Conservation (phyloP, 352 stramenopile species). For the Globisporangium lucens region DNA sequence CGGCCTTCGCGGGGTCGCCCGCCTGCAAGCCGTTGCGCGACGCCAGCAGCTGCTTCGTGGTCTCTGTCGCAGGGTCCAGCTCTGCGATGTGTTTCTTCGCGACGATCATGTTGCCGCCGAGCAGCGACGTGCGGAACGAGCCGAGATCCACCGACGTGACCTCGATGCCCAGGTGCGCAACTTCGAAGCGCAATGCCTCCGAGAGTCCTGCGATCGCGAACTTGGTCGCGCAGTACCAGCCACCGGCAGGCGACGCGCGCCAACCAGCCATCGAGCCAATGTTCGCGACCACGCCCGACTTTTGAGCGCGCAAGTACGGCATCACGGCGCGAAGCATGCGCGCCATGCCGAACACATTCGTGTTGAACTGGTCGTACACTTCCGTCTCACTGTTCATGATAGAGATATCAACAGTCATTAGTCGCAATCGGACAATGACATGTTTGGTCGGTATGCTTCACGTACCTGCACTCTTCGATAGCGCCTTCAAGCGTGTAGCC, state of each 20-base stretch:
- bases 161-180: conserved; percentile 29
- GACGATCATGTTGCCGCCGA: conserved; percentile 19
- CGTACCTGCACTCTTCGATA: conserved; percentile 35
- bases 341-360: conserved; percentile 31
- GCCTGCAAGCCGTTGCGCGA: too few relatives aligned
- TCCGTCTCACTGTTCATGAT: too few relatives aligned
- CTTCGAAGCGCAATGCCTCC: conserved; percentile 23
- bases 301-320: conserved; percentile 27
- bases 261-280: conserved; percentile 24
- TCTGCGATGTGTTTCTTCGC: too few relatives aligned
- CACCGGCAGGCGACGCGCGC: conserved; percentile 11
- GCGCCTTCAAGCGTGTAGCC: conserved; percentile 30
- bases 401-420: conserved; percentile 20
- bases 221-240: conserved; percentile 27
- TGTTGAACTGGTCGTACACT: too few relatives aligned
- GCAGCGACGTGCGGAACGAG: conserved; percentile 42
- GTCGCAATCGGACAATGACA: too few relatives aligned
- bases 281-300: conserved; percentile 28
- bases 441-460: too few relatives aligned
- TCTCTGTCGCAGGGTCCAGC: too few relatives aligned
- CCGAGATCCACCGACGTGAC: conserved; percentile 42
- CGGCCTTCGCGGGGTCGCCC: too few relatives aligned
- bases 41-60: too few relatives aligned
- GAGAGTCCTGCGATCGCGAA: conserved; percentile 26
- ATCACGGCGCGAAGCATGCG: conserved; percentile 24